A percentile compares a stretch with the other conserved stretches of the same genome.
These are phyloP conservation scores for Oxyria digyna DNA, from an alignment of 148 eudicot species.

Conservation along the genomic window DNA sequence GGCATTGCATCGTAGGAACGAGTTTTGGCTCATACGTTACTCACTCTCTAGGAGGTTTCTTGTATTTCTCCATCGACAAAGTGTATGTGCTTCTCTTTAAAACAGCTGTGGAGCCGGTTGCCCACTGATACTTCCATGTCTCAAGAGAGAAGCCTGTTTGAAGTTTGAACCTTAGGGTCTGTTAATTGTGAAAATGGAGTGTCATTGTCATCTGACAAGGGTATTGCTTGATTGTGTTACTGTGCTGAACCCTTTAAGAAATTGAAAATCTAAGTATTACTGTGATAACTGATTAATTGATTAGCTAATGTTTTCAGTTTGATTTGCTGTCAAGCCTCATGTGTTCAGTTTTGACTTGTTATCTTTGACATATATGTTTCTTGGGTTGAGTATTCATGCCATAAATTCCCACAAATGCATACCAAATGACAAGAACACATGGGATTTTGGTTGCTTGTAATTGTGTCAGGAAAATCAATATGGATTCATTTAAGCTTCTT, in stretches of 20 bases:
- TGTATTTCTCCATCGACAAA: slow-evolving; percentile 62
- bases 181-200: background rate
- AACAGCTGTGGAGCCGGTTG: slow-evolving; percentile 51
- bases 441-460: background rate
- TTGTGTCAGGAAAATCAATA: background rate
- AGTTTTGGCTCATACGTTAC: slow-evolving; percentile 63
- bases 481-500: background rate
- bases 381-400: background rate
- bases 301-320: background rate
- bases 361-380: background rate
- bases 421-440: background rate
- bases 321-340: too few species aligned
- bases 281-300: slow-evolving; percentile 2
- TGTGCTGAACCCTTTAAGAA: background rate
- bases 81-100: slow-evolving; percentile 50
- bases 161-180: background rate
- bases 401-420: too few species aligned
- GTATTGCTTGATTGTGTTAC: background rate
- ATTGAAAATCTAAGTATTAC: background rate
- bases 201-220: background rate
- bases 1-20: slow-evolving; percentile 69
- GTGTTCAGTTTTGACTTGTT: background rate
- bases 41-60: slow-evolving; percentile 55
- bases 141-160: too few species aligned
- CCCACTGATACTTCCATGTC: slow-evolving; percentile 13